These are phyloP conservation scores for Pseudonitzschia multiseries DNA, from an alignment of 108 stramenopile species.

Conservation along the genomic window DNA sequence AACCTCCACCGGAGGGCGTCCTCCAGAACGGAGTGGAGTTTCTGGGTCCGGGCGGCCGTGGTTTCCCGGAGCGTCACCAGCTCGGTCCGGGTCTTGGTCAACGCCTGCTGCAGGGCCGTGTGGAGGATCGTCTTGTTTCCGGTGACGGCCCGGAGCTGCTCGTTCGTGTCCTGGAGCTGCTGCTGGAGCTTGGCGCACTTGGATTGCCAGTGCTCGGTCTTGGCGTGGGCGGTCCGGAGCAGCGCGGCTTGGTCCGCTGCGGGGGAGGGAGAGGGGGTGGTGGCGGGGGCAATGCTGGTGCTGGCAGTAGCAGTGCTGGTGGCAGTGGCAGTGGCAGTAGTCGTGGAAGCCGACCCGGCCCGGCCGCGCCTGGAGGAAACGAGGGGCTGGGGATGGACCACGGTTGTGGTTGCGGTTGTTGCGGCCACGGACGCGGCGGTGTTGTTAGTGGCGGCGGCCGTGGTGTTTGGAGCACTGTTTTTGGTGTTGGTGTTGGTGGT, in stretches of 20 bases:
- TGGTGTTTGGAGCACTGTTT: too few species aligned
- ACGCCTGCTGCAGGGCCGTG: conserved; percentile 51
- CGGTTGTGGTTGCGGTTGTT: conserved; percentile 13
- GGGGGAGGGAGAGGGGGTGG: not conserved
- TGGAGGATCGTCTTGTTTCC: conserved; percentile 83
- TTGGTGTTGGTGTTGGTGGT: too few species aligned
- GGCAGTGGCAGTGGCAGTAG: not conserved
- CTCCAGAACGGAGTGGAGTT: conserved; percentile 49
- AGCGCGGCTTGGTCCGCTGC: not conserved
- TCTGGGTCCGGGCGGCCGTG: conserved; percentile 18
- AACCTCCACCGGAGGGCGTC: conserved; percentile 53
- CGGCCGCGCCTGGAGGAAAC: too few species aligned
- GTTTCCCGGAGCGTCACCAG: conserved; percentile 30
- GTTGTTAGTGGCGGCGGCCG: too few species aligned
- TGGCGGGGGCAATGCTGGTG: not conserved
- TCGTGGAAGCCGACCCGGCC: too few species aligned
- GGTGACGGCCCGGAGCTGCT: conserved; percentile 60
- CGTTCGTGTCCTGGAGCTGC: conserved; percentile 46
- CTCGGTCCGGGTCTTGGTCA: conserved; percentile 51
- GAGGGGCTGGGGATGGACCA: too few species aligned
- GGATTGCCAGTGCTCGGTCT: conserved; percentile 19
- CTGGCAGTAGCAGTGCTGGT: not conserved
- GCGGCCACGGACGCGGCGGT: too few species aligned
- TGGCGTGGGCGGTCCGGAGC: conserved; percentile 1
- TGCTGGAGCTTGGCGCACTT: conserved; percentile 37